Evolutionary conservation across 768 basidiomycete genomes (phyloP).

Genomic region (Fomitopsis pulvina): DNA sequence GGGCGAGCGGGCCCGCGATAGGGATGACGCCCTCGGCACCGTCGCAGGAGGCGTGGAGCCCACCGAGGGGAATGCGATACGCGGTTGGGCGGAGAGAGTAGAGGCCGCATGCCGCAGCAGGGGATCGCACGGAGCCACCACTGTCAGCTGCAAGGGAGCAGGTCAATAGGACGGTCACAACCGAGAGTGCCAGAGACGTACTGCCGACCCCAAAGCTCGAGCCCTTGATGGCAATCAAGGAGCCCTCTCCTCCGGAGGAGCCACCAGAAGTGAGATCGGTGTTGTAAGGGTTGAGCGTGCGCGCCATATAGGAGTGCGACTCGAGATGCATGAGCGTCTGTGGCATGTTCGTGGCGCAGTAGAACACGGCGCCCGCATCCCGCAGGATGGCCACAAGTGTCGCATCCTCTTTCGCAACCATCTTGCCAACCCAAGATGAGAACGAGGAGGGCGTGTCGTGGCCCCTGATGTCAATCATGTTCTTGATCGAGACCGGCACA

Average conservation of each 20-base stretch:
- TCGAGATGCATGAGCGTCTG: conserved; percentile 64
- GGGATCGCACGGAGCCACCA: conserved; percentile 36
- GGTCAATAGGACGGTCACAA: conserved; percentile 31
- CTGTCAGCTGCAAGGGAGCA: conserved; percentile 34
- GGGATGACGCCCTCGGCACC: not conserved
- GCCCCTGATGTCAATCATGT: not conserved
- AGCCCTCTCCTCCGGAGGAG: conserved; percentile 63
- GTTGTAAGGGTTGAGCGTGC: conserved; percentile 45
- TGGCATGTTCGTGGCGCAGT: conserved; percentile 65
- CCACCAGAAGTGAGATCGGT: conserved; percentile 51
- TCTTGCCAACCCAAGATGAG: not conserved
- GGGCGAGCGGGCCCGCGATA: not conserved
- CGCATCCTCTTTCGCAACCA: not conserved
- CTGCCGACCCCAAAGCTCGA: conserved; percentile 50
- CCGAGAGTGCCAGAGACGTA: conserved; percentile 33
- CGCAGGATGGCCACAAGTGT: not conserved
- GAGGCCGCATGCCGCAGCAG: conserved; percentile 29
- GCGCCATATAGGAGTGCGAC: conserved; percentile 3
- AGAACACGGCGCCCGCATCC: not conserved
- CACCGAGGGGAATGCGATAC: conserved; percentile 21
- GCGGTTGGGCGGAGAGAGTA: conserved; percentile 36
- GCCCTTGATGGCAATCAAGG: conserved; percentile 52
- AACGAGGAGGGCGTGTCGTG: not conserved
- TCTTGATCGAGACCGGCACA: not conserved
- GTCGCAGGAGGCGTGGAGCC: conserved; percentile 23